Percentiles rank a stretch among this genome's conserved stretches.
Conservation (phyloP, 2,329 filamentous ascomycete species). For the Fusarium zealandicum region DNA sequence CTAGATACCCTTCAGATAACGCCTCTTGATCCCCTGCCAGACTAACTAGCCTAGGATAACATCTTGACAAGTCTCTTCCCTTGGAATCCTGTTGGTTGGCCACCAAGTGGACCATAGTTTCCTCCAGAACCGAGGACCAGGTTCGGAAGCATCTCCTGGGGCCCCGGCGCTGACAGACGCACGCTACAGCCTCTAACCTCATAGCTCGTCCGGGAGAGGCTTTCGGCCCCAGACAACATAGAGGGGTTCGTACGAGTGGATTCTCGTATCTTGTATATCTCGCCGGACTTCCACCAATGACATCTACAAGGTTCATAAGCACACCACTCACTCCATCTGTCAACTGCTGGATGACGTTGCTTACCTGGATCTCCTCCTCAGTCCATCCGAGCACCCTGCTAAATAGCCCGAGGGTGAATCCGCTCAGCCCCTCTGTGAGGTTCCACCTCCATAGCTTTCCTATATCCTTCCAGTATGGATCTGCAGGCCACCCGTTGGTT, state of each 20-base stretch:
- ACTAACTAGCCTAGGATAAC: no score
- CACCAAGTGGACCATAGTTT: no score
- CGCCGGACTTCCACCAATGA: not conserved
- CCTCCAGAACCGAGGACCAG: no score
- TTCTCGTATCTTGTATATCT: not conserved
- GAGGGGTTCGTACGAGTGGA: slow-evolving; percentile 1
- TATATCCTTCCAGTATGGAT: not conserved
- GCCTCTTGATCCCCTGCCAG: no score
- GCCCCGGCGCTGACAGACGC: not conserved
- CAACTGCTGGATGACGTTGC: not conserved
- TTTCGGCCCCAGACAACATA: slow-evolving; percentile 5
- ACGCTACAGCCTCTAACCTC: not conserved
- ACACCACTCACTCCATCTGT: not conserved
- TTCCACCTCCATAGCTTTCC: slow-evolving; percentile 1
- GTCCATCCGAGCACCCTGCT: not conserved
- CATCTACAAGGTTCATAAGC: not conserved
- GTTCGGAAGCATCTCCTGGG: no score
- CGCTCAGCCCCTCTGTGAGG: not conserved
- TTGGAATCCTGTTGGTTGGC: no score
- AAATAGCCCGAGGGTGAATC: not conserved
- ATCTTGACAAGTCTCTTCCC: no score
- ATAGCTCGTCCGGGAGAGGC: not conserved
- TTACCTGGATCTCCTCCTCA: slow-evolving; percentile 9
- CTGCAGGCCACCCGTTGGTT: not conserved
- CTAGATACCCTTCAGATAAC: not conserved